phyloP scores from a whole-genome alignment of 192 early-diverging fungal species.

The Entomortierella chlamydospora region DNA sequence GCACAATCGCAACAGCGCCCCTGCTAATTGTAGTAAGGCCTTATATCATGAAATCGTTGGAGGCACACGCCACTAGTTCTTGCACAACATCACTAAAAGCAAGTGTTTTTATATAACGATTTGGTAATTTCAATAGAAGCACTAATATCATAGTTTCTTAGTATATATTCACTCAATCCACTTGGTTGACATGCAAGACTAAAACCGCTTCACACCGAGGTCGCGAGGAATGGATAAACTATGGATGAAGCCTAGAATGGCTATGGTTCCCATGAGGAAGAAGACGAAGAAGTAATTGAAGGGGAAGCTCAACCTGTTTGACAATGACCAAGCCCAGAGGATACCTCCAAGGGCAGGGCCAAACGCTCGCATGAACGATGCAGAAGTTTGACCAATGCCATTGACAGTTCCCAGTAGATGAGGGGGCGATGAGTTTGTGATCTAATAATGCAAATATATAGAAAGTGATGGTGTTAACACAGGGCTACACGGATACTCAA shows the following conservation, averaged over 20 bases:
- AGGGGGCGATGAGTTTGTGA: slow-evolving; percentile 64
- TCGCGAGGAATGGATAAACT: slow-evolving; percentile 49
- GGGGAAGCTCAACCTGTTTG: slow-evolving; percentile 57
- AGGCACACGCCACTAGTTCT: too few relatives aligned
- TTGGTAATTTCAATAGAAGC: too few relatives aligned
- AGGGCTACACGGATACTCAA: too few relatives aligned
- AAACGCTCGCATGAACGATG: slow-evolving; percentile 58
- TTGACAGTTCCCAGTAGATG: slow-evolving; percentile 67
- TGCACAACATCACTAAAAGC: too few relatives aligned
- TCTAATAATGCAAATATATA: slow-evolving; percentile 25
- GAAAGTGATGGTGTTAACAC: neutral
- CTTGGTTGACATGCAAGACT: neutral
- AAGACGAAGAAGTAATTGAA: slow-evolving; percentile 69
- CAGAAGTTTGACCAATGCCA: slow-evolving; percentile 66
- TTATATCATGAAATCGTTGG: too few relatives aligned
- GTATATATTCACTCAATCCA: too few relatives aligned
- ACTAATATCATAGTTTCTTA: too few relatives aligned
- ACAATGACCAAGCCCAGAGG: slow-evolving; percentile 66
- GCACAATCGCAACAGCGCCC: too few relatives aligned
- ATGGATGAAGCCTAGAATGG: slow-evolving; percentile 52
- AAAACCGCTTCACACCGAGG: neutral
- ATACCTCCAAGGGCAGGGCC: slow-evolving; percentile 67
- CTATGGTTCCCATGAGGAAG: slow-evolving; percentile 57
- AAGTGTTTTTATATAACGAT: too few relatives aligned
- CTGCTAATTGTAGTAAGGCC: too few relatives aligned